Conservation (phyloP, 2,329 filamentous ascomycete species). For the Chrysoporthe cubensis region DNA sequence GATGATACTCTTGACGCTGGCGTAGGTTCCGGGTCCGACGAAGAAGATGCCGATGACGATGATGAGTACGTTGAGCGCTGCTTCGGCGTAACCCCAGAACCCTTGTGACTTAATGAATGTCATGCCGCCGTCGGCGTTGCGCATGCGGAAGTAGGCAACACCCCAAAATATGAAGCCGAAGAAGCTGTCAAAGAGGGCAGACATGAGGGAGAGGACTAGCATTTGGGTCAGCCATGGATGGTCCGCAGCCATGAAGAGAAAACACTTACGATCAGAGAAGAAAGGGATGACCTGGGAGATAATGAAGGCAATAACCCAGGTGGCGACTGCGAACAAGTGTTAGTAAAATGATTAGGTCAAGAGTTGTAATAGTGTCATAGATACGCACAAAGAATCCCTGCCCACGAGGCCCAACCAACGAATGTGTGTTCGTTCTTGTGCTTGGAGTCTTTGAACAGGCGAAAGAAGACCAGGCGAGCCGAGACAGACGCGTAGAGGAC, state of each 20-base stretch:
- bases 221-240: conserved; percentile 8
- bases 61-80: conserved; percentile 72
- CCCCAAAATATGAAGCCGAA: conserved; percentile 97
- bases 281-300: conserved; percentile 94
- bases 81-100: conserved; percentile 54
- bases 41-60: conserved; percentile 81
- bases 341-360: conserved; percentile 14
- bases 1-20: conserved; percentile 74
- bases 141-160: conserved; percentile 78
- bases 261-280: conserved; percentile 71
- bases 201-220: conserved; percentile 71
- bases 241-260: conserved; percentile 38
- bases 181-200: conserved; percentile 89
- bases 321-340: conserved; percentile 47
- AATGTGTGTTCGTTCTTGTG: conserved; percentile 83
- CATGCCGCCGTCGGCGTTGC: conserved; percentile 63
- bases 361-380: neutral
- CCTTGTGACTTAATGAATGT: conserved; percentile 57
- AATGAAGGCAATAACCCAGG: conserved; percentile 89
- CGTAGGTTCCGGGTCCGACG: conserved; percentile 80
- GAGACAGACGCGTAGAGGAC: conserved; percentile 90
- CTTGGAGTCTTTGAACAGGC: conserved; percentile 76
- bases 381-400: conserved; percentile 65
- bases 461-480: conserved; percentile 90
- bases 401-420: conserved; percentile 80